These are phyloP conservation scores for Lactarius trivialis DNA, from an alignment of 768 basidiomycete species.

Conservation along the genomic window DNA sequence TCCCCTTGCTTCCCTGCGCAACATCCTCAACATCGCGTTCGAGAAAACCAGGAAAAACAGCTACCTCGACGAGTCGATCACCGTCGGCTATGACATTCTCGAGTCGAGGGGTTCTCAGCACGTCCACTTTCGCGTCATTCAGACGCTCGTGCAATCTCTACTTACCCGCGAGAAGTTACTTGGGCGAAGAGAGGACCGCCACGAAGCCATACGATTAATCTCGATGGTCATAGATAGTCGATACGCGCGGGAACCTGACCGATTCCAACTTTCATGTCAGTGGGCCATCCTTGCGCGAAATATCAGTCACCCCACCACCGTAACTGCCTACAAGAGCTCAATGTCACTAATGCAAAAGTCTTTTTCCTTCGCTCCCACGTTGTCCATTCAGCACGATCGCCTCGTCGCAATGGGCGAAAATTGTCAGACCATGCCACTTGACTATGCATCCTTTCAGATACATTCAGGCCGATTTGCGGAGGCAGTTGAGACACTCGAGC, in stretches of 20 bases:
- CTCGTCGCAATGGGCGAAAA: not conserved
- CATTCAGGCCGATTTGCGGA: not conserved
- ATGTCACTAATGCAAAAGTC: not conserved
- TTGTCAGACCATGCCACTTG: not conserved
- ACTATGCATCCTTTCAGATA: slow-evolving; percentile 2
- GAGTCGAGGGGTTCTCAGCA: not conserved
- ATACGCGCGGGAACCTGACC: not conserved
- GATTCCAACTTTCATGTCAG: not conserved
- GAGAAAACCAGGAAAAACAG: not conserved
- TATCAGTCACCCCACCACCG: not conserved
- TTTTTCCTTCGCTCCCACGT: not conserved
- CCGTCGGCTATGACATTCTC: not conserved
- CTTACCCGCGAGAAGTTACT: not conserved
- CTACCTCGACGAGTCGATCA: not conserved
- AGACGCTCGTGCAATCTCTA: not conserved
- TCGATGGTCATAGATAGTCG: not conserved
- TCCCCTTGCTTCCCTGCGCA: not conserved
- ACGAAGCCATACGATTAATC: not conserved
- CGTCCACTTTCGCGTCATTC: not conserved
- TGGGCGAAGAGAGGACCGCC: not conserved
- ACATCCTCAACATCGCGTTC: not conserved
- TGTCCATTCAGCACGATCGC: not conserved
- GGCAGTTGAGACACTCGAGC: slow-evolving; percentile 10
- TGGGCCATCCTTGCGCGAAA: not conserved
- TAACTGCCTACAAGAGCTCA: not conserved